These are phyloP conservation scores for Theileria annulata DNA, from an alignment of 169 alveolate genomes.

Conservation along the genomic window DNA sequence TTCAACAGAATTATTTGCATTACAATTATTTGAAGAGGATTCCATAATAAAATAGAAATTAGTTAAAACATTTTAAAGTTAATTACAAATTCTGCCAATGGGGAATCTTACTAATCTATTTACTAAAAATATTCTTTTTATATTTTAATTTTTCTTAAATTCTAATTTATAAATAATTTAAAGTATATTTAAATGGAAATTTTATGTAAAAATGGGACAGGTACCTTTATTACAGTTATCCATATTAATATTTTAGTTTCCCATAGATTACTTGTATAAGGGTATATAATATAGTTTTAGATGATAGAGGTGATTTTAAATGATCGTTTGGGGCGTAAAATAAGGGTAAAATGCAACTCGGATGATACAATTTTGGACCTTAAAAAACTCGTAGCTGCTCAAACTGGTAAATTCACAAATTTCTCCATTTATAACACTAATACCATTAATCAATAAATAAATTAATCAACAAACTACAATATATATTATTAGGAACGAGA, in stretches of 20 bases:
- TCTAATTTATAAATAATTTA: conserved; percentile 6
- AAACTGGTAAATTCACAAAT: conserved; percentile 81
- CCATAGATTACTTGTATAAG: neutral
- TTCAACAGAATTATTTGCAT: neutral
- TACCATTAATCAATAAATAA: neutral
- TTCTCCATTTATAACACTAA: conserved; percentile 9
- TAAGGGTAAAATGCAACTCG: conserved; percentile 95
- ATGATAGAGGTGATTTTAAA: conserved; percentile 96
- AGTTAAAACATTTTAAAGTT: neutral
- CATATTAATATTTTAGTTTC: neutral
- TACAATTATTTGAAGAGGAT: neutral
- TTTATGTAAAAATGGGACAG: conserved; percentile 53
- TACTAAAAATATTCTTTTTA: neutral
- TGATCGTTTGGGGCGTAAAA: conserved; percentile 97
- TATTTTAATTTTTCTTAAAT: conserved; percentile 4
- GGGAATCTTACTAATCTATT: neutral
- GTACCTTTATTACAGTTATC: conserved; percentile 13
- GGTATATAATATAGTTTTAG: neutral
- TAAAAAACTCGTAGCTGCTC: conserved; percentile 96
- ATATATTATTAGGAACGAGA: conserved; percentile 86
- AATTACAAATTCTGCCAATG: neutral
- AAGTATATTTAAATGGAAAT: neutral
- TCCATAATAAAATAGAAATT: conserved; percentile 8
- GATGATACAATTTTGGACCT: conserved; percentile 96
- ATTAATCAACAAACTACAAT: no score